These are phyloP conservation scores for Microascus cirrosus DNA, from an alignment of 2,329 filamentous ascomycete species.

Conservation along the genomic window DNA sequence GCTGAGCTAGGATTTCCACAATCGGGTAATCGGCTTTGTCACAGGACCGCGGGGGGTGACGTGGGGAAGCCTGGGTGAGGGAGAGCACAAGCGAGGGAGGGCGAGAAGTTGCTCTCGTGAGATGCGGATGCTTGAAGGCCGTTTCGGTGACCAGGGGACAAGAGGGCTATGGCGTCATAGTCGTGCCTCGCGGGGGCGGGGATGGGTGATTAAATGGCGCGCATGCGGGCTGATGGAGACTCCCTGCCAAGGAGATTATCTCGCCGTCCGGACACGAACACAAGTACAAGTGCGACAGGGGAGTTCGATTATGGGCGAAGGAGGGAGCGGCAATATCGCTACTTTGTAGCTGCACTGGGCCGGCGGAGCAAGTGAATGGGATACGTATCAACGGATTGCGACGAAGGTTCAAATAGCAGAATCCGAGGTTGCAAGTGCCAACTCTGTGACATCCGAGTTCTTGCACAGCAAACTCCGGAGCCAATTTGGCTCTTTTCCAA, in stretches of 20 bases:
- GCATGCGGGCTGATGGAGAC: background rate
- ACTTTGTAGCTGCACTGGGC: no score
- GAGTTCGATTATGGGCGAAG: background rate
- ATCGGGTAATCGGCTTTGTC: background rate
- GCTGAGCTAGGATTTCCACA: background rate
- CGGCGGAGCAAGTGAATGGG: no score
- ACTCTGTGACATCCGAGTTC: no score
- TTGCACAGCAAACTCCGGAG: no score
- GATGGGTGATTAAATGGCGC: background rate
- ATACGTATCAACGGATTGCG: no score
- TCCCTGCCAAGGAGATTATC: background rate
- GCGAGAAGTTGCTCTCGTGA: background rate
- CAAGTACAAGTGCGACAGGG: background rate
- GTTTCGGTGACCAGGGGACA: background rate
- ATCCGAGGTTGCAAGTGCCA: no score
- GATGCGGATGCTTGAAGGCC: background rate
- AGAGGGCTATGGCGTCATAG: background rate
- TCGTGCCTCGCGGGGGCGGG: background rate
- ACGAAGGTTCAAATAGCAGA: no score
- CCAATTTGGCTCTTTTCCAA: no score
- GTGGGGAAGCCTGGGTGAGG: background rate
- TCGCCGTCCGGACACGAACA: background rate
- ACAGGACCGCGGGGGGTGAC: background rate
- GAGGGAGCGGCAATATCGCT: no score
- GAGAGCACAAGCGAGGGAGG: background rate